These are phyloP conservation scores for Schwanniomyces occidentalis DNA, from an alignment of 805 yeast genomes.

Conservation along the genomic window DNA sequence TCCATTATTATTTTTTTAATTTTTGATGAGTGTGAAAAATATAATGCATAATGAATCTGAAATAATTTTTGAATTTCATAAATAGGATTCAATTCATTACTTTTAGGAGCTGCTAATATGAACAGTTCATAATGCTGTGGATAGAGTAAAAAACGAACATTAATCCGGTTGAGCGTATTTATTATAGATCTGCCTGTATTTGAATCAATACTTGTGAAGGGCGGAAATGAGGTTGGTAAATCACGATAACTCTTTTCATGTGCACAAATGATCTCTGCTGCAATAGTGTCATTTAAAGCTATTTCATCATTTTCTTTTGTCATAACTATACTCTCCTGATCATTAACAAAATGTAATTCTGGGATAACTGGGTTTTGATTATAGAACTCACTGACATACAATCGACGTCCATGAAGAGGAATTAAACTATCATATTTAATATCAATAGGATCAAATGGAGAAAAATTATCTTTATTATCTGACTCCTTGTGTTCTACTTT, in stretches of 20 bases:
- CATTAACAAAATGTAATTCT: constrained; percentile 15
- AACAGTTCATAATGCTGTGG: constrained; percentile 54
- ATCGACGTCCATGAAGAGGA: constrained; percentile 23
- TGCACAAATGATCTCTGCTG: constrained; percentile 28
- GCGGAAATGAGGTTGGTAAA: constrained; percentile 39
- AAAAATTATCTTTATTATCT: too few relatives aligned
- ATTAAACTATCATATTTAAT: constrained; percentile 32
- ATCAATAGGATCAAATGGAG: constrained; percentile 41
- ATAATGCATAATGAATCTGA: constrained; percentile 41
- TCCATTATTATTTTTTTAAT: constrained; percentile 30
- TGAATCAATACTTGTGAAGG: constrained; percentile 18
- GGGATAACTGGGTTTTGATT: constrained; percentile 18
- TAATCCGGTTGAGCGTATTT: constrained; percentile 30
- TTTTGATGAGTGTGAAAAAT: constrained; percentile 37
- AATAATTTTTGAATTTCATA: constrained; percentile 56
- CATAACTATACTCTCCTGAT: constrained; percentile 13
- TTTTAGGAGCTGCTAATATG: constrained; percentile 49
- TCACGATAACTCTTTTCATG: constrained; percentile 32
- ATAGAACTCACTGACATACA: constrained; percentile 35
- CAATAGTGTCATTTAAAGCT: constrained; percentile 29
- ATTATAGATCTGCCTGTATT: constrained; percentile 13
- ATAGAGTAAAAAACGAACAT: constrained; percentile 35
- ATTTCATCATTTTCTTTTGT: constrained; percentile 17
- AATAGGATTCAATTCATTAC: constrained; percentile 61
- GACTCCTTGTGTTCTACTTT: neutral